A percentile compares a stretch with the other conserved stretches of the same genome.
Evolutionary conservation across 768 basidiomycete species (phyloP).

Genomic region (Pilatotrama ljubarskyi): DNA sequence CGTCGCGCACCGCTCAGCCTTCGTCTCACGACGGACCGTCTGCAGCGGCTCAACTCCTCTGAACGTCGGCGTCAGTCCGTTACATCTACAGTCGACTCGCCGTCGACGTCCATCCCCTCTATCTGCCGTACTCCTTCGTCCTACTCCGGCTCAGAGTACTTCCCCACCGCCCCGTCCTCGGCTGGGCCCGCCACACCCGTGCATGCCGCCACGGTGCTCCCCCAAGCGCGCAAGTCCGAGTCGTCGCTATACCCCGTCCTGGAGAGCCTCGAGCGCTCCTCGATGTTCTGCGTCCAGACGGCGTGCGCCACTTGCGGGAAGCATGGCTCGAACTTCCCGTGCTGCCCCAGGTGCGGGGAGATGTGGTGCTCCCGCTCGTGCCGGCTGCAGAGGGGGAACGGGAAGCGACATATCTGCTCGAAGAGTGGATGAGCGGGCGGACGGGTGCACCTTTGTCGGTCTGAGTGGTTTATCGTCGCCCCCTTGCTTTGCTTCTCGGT

Average conservation of each 20-base stretch:
- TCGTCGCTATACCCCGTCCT: constrained; percentile 28
- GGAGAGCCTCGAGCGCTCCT: constrained; percentile 30
- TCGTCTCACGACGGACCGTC: background rate
- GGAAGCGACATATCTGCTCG: constrained; percentile 22
- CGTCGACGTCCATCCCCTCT: constrained; percentile 27
- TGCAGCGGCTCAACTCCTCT: background rate
- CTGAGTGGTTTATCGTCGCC: too few relatives aligned
- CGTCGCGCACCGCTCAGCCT: background rate
- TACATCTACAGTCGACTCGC: constrained; percentile 10
- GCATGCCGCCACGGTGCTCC: constrained; percentile 16
- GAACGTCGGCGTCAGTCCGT: background rate
- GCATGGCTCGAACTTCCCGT: constrained; percentile 33
- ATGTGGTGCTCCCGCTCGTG: constrained; percentile 34
- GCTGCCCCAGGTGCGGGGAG: constrained; percentile 34
- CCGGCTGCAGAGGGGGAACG: constrained; percentile 18
- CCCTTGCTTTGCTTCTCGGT: background rate
- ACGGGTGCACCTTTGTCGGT: too few relatives aligned
- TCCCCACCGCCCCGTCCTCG: constrained; percentile 30
- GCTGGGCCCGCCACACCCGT: constrained; percentile 31
- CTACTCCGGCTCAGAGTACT: constrained; percentile 30
- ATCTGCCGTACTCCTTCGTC: constrained; percentile 33
- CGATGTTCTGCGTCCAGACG: constrained; percentile 29
- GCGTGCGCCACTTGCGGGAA: constrained; percentile 33
- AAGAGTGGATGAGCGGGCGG: background rate
- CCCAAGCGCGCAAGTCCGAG: constrained; percentile 9